These are phyloP conservation scores for Trametes gibbosa DNA, from an alignment of 768 basidiomycete genomes.

Conservation along the genomic window DNA sequence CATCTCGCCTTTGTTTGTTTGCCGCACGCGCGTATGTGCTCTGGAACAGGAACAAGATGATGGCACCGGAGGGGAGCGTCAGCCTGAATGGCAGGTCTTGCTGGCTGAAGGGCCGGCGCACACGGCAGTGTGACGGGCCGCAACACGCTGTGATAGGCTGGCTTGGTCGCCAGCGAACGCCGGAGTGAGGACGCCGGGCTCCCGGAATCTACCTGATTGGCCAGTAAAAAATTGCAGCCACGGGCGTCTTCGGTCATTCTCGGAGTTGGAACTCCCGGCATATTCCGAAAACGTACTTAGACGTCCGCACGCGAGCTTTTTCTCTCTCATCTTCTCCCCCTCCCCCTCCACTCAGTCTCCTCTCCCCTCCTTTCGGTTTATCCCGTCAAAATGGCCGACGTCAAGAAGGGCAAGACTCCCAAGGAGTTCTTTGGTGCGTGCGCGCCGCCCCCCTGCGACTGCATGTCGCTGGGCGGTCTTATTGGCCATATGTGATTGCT, in stretches of 20 bases:
- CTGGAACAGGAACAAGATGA: background rate
- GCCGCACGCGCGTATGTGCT: background rate
- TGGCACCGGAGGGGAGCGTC: background rate
- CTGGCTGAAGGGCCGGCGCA: background rate
- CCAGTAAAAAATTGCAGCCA: conserved; percentile 13
- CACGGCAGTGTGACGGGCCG: background rate
- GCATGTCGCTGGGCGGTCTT: background rate
- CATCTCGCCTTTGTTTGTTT: background rate
- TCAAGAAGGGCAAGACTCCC: conserved; percentile 82
- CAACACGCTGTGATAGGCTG: conserved; percentile 3
- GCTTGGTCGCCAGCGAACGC: background rate
- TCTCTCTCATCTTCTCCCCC: conserved; percentile 38
- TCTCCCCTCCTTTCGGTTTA: conserved; percentile 37
- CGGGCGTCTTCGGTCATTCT: conserved; percentile 15
- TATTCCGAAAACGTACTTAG: conserved; percentile 25
- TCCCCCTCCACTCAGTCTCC: conserved; percentile 51
- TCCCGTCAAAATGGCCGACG: conserved; percentile 73
- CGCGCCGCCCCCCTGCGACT: conserved; percentile 8
- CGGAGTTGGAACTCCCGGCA: conserved; percentile 20
- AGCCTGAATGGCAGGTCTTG: conserved; percentile 4
- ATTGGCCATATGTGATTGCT: conserved; percentile 24
- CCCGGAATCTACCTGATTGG: conserved; percentile 12
- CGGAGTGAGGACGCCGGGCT: conserved; percentile 6
- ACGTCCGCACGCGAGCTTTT: conserved; percentile 25
- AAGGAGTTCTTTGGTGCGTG: conserved; percentile 84